Base-by-base conservation (phyloP, 768 basidiomycete genomes). In the Kwoniella europaea region DNA sequence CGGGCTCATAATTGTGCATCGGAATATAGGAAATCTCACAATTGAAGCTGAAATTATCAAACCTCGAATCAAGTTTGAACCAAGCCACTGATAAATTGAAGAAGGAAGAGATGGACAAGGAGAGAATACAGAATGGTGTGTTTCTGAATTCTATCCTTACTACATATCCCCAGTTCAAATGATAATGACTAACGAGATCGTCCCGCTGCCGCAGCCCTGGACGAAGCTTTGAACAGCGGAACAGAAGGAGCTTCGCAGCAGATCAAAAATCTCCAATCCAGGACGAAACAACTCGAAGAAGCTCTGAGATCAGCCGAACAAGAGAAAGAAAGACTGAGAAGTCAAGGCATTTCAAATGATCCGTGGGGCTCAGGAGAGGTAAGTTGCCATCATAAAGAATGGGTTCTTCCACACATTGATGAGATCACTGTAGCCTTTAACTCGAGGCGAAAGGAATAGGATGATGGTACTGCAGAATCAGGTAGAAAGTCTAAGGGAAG, bases 21-120 rank as follows among this genome's bases (percentile, higher is more conserved):
- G n/a, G n/a, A n/a, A n/a, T 1, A 29, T 56, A 84, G 83, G 83
- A 84, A 59, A 72, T 84, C 3, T 58, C 67, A 12, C 69, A 74
- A 15, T 54, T 78, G 20, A 63, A 75, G 10, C 67, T 83, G 50
- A 73, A 76, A 44, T 62, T 80, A n/a, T 70, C 75, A 6, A 84
- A 82, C 61, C 73, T 80, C 12, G 81, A 84, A 60, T 71, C 79
- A 0, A 76, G 77, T 15, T 44, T 81, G 24, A 53, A 64, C 5
- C 63, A 68, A 12, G 72, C 79, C 2, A 71, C 71, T 18, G 74
- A 78, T 10, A 76, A 72, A 54, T 60, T 76, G 9, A 79, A 74
- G 63, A 71, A 67, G 63, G 72, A 77, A 41, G 79, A 83, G 29
- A 83, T 78, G 55, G 78, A 81, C 35, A 80, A 74, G 5, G 71